phyloP scores from a whole-genome alignment of 2,329 filamentous ascomycete genomes.

The Helotiales sp. region DNA sequence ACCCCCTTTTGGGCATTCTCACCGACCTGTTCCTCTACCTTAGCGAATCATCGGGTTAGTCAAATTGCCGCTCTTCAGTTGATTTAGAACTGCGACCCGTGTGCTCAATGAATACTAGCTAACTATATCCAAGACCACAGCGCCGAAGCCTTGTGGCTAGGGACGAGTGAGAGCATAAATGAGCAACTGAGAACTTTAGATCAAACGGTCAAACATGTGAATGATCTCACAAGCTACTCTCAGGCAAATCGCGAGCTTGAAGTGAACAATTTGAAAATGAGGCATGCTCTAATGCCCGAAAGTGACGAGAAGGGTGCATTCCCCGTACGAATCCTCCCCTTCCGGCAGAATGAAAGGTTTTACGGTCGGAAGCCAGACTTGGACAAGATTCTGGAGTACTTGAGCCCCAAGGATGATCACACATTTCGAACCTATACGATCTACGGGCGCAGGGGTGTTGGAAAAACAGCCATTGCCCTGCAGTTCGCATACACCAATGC shows the following conservation, averaged over 20 bases:
- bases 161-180: background rate
- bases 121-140: no score
- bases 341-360: conserved; percentile 25
- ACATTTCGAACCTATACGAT: conserved; percentile 34
- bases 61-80: no score
- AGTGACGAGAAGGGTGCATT: conserved; percentile 16
- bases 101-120: no score
- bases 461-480: conserved; percentile 35
- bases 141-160: background rate
- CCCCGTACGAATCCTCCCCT: background rate
- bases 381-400: conserved; percentile 29
- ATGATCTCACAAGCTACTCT: conserved; percentile 30
- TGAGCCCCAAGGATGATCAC: background rate
- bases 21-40: background rate
- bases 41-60: background rate
- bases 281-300: conserved; percentile 11
- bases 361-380: conserved; percentile 35
- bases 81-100: no score
- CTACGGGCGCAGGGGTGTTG: conserved; percentile 38
- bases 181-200: conserved; percentile 13
- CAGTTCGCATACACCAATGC: conserved; percentile 27
- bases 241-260: conserved; percentile 22
- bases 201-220: conserved; percentile 25
- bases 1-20: background rate
- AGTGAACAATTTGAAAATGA: conserved; percentile 15